phyloP scores from a whole-genome alignment of 331 rosid genomes.

The Cydonia oblonga region DNA sequence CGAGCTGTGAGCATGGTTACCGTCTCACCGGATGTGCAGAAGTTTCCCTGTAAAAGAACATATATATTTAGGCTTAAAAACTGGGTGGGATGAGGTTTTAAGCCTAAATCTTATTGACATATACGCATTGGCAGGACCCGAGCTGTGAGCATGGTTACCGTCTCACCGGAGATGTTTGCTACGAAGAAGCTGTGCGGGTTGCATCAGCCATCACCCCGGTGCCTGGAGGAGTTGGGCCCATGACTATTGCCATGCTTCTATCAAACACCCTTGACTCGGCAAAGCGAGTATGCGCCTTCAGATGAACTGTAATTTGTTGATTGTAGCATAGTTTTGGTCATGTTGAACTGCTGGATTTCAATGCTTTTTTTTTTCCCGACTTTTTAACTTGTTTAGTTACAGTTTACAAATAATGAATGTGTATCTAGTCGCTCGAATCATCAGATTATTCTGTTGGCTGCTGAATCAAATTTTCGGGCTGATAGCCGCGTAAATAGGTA shows the following conservation, averaged over 20 bases:
- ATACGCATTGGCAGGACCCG: slow-evolving; percentile 30
- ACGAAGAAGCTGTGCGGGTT: slow-evolving; percentile 58
- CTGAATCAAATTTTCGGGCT: too few species aligned
- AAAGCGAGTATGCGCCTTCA: slow-evolving; percentile 38
- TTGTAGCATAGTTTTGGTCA: neutral
- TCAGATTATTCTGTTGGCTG: too few species aligned
- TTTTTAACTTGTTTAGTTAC: neutral
- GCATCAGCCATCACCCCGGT: slow-evolving; percentile 83
- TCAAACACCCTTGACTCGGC: slow-evolving; percentile 68
- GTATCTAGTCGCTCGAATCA: too few species aligned
- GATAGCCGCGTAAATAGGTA: neutral
- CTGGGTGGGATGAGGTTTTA: too few species aligned
- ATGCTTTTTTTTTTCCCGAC: neutral
- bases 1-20: slow-evolving; percentile 54
- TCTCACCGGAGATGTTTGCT: slow-evolving; percentile 68
- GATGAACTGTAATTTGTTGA: slow-evolving; percentile 12
- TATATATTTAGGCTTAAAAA: too few species aligned
- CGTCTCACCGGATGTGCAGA: slow-evolving; percentile 55
- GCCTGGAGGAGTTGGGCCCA: slow-evolving; percentile 92
- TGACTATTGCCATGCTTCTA: slow-evolving; percentile 87
- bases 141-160: slow-evolving; percentile 62
- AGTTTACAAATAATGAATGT: neutral
- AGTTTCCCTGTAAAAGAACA: too few species aligned
- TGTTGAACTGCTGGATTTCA: neutral
- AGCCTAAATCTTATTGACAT: too few species aligned